Conservation (phyloP, 805 yeast species). For the Candida palmyrensis region DNA sequence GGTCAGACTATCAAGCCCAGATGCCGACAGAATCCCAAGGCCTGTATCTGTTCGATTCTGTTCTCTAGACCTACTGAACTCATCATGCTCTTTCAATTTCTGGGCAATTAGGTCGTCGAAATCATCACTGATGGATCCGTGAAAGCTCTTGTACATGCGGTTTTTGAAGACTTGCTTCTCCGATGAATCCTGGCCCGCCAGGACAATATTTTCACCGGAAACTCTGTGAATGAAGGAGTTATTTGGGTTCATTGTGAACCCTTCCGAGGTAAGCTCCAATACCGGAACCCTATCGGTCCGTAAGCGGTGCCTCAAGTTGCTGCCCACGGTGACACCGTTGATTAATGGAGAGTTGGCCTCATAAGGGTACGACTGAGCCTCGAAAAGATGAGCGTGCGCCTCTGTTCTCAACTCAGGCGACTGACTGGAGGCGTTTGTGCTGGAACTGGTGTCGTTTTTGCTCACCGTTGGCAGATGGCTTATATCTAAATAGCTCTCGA, state of each 20-base stretch:
- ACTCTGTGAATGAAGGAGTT: conserved; percentile 14
- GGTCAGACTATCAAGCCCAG: no score
- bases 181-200: no score
- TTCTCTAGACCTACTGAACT: conserved; percentile 4
- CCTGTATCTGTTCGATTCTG: not conserved
- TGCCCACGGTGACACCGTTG: conserved; percentile 29
- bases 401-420: conserved; percentile 2
- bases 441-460: conserved; percentile 3
- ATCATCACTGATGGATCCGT: conserved; percentile 17
- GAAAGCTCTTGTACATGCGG: conserved; percentile 15
- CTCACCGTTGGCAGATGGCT: conserved; percentile 16
- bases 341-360: conserved; percentile 28
- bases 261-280: conserved; percentile 3
- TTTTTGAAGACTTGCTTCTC: conserved; percentile 7
- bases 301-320: conserved; percentile 16
- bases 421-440: not conserved
- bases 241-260: conserved; percentile 5
- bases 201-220: not conserved
- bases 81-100: conserved; percentile 12
- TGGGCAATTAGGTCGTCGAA: conserved; percentile 10
- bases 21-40: conserved; percentile 3
- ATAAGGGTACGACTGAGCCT: conserved; percentile 7
- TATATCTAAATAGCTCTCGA: conserved; percentile 25
- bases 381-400: not conserved
- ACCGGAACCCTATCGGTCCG: no score